Evolutionary conservation across 116 monocot genomes (phyloP), one percentile per base, ranked within the genome.

Genomic region (Thalassia testudinum): DNA sequence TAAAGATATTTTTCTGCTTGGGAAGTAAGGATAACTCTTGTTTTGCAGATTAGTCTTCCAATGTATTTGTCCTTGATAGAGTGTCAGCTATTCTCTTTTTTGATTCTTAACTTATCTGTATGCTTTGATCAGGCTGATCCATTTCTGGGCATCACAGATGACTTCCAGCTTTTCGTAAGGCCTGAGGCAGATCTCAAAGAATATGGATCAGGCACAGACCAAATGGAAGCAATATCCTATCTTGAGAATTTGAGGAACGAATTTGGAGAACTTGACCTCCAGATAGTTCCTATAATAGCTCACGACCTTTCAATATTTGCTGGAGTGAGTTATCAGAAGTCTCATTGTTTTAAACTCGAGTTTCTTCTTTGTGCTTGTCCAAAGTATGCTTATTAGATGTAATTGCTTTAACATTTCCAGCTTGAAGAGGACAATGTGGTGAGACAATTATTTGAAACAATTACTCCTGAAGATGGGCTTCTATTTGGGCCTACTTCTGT

Each of bases 401-500:
- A 34, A 10, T 34, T 34, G 30, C 30, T 34, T 34, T 5, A 34
- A 34, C 30, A 5, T 50, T 62, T 49, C 27, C 60, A 84, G 95
- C 42, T 87, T 67, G 64, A 75, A 26, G 62, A 53, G 44, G 79
- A 79, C 37, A 74, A 66, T 30, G 23, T 85, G 49, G 42, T 30
- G 48, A 74, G 58, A 58, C 62, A 70, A 40, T 62, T 85, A 27
- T 66, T 60, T 34, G 79, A 77, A 51, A 75, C 55, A 42, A 89
- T 97, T 49, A 69, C 58, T 11, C 79, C 79, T 26, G 88, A 97
- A 37, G 89, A 88, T 49, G 74, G 70, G 21, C 64, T 76, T 19
- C 68, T 85, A 24, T 78, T 79, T 57, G 72, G 75, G 26, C 69
- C 84, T 20, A 62, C 71, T 50, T 65, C 73, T 24, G 63, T 60